Evolutionary conservation across 371 early-diverging fungal genomes (phyloP).

Genomic region (Rhizopus stolonifer): DNA sequence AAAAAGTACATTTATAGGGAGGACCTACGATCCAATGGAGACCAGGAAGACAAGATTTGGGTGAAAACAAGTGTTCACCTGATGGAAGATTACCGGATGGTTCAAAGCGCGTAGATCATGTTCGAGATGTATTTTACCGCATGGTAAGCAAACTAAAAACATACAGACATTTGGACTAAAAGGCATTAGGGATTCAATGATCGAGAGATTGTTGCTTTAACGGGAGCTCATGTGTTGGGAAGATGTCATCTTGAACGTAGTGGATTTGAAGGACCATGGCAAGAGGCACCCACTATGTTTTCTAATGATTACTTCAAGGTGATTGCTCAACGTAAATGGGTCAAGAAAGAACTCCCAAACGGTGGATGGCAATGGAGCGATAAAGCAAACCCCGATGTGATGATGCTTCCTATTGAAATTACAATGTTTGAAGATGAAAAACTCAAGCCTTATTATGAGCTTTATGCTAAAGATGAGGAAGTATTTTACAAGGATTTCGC

Average conservation of each 20-base stretch:
- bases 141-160: slow-evolving; percentile 42
- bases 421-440: slow-evolving; percentile 56
- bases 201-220: slow-evolving; percentile 91
- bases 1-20: slow-evolving; percentile 32
- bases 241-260: slow-evolving; percentile 89
- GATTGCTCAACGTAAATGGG: slow-evolving; percentile 80
- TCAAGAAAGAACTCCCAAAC: slow-evolving; percentile 68
- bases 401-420: slow-evolving; percentile 53
- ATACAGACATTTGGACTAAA: too few species aligned
- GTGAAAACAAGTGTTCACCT: slow-evolving; percentile 61
- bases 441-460: slow-evolving; percentile 77
- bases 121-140: slow-evolving; percentile 68
- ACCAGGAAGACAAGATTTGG: slow-evolving; percentile 73
- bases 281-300: slow-evolving; percentile 83
- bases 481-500: slow-evolving; percentile 87
- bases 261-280: slow-evolving; percentile 93
- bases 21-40: slow-evolving; percentile 77
- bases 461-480: slow-evolving; percentile 81
- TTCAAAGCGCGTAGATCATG: slow-evolving; percentile 61
- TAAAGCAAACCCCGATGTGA: slow-evolving; percentile 59
- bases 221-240: slow-evolving; percentile 96
- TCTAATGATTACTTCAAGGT: slow-evolving; percentile 86
- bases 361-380: slow-evolving; percentile 90
- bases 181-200: slow-evolving; percentile 78
- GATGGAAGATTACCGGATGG: slow-evolving; percentile 87